Evolutionary conservation across 768 basidiomycete species (phyloP).

Genomic region (Xanthoconium stramineum): DNA sequence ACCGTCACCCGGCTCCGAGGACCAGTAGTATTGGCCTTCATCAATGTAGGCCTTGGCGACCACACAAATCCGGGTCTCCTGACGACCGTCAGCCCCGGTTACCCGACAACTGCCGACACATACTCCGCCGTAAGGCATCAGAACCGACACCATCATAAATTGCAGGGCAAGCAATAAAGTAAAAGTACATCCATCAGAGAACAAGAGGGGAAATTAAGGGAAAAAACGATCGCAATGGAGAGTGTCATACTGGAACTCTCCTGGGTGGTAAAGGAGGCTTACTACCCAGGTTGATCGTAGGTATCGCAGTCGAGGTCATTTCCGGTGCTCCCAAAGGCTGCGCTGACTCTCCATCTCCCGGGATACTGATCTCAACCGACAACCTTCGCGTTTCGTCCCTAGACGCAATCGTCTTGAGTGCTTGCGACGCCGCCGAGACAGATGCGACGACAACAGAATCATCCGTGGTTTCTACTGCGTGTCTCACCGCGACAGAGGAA

Average conservation of each 20-base stretch:
- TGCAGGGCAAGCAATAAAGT: neutral
- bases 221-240: too few relatives aligned
- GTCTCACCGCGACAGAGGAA: conserved; percentile 30
- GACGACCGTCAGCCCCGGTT: neutral
- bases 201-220: neutral
- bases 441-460: conserved; percentile 17
- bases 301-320: conserved; percentile 1
- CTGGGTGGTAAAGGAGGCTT: conserved; percentile 38
- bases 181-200: neutral
- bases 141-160: neutral
- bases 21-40: neutral
- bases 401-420: conserved; percentile 55
- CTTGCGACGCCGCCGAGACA: conserved; percentile 46
- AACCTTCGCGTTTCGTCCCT: conserved; percentile 38
- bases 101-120: neutral
- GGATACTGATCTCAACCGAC: conserved; percentile 20
- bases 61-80: neutral
- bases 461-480: conserved; percentile 26
- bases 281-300: conserved; percentile 2
- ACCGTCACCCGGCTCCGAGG: neutral
- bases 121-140: too few relatives aligned
- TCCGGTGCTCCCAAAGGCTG: conserved; percentile 2
- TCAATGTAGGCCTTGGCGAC: neutral
- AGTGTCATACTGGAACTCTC: conserved; percentile 13
- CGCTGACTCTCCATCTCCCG: conserved; percentile 4